Percentiles rank a stretch among this genome's conserved stretches.
Evolutionary conservation across 2,329 filamentous ascomycete species (phyloP).

Genomic region (Falciphora oryzae): DNA sequence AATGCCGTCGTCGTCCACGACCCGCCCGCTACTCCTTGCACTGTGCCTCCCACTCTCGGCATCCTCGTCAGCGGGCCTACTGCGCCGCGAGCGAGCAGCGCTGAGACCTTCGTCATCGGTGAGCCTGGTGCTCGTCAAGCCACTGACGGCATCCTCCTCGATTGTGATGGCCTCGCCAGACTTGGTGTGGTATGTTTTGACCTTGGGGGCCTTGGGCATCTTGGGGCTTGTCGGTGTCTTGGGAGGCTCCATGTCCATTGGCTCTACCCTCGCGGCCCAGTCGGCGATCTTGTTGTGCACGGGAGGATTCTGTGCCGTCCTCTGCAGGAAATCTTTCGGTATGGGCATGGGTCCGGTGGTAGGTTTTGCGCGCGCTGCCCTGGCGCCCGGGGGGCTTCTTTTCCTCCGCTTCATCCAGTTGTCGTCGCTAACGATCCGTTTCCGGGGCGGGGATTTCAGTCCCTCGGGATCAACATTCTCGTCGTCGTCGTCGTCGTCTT

Average conservation of each 20-base stretch:
- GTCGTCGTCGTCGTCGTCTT: conserved; percentile 15
- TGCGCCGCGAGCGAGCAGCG: conserved; percentile 8
- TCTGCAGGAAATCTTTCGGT: conserved; percentile 53
- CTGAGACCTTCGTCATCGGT: conserved; percentile 13
- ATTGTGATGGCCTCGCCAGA: conserved; percentile 30
- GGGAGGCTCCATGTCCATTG: conserved; percentile 23
- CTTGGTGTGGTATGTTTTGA: conserved; percentile 21
- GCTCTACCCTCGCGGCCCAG: conserved; percentile 51
- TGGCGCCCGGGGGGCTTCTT: conserved; percentile 35
- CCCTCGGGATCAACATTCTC: conserved; percentile 25
- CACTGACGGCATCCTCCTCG: conserved; percentile 22
- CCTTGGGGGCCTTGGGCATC: conserved; percentile 15
- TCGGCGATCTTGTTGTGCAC: conserved; percentile 55
- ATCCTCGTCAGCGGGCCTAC: conserved; percentile 9
- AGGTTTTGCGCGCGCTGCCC: conserved; percentile 24
- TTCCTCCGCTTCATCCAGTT: conserved; percentile 68
- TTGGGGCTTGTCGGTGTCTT: conserved; percentile 24
- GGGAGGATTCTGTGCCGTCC: conserved; percentile 47
- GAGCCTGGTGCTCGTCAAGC: conserved; percentile 15
- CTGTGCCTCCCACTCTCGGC: conserved; percentile 13
- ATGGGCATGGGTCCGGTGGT: conserved; percentile 30
- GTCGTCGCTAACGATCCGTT: conserved; percentile 87
- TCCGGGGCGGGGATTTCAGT: conserved; percentile 65
- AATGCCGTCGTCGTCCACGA: conserved; percentile 24
- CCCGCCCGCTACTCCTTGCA: conserved; percentile 18